Evolutionary conservation across 1,284 basidiomycete species (phyloP), one percentile per base, ranked within the genome.

Genomic region (Leccinum discolor): DNA sequence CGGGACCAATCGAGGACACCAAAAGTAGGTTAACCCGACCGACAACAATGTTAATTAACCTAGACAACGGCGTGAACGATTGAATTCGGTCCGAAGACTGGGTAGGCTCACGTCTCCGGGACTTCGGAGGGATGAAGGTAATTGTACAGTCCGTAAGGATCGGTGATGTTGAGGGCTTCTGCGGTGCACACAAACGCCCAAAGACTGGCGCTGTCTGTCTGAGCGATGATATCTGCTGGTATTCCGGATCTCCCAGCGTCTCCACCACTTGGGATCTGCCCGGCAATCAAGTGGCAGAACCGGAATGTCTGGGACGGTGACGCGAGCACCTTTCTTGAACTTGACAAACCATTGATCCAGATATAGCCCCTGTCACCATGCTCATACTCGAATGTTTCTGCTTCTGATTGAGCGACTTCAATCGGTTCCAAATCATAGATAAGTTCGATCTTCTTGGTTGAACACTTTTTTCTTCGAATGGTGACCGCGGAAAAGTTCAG

Each of bases 321-420:
- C 85, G 65, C 95, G 91, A 11, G 97, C 96, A 64, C 97, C 97
- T 83, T 96, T 98, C 90, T 99, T 99, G 85, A 99, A 92, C 81
- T 98, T 98, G 76, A 96, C 95, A 73, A 94, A 95, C 93, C 93
- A 98, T 76, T 96, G 94, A 89, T 91, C 95, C 96, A 98, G 73
- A 94, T 88, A 75, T 99, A 95, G 76, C 95, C 96, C 77, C 95
- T 97, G 74, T 97, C 95, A 67, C 94, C 95, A 76, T 99, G 98
- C 79, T 99, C 95, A 68, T 92, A 86, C 83, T 97, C 97, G 89
- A 98, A 99, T 76, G 94, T 96, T 71, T 92, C 85, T 11, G 97
- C 97, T 73, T 99, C 98, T 44, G 88, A 88, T 66, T 93, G 89
- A 14, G 94, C 88, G 32, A 97, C 93, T 81, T 99, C 98, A 68